A percentile compares a stretch with the other conserved stretches of the same genome.
These are phyloP conservation scores for Peziza echinospora DNA, from an alignment of 495 filamentous ascomycete species.

Conservation along the genomic window DNA sequence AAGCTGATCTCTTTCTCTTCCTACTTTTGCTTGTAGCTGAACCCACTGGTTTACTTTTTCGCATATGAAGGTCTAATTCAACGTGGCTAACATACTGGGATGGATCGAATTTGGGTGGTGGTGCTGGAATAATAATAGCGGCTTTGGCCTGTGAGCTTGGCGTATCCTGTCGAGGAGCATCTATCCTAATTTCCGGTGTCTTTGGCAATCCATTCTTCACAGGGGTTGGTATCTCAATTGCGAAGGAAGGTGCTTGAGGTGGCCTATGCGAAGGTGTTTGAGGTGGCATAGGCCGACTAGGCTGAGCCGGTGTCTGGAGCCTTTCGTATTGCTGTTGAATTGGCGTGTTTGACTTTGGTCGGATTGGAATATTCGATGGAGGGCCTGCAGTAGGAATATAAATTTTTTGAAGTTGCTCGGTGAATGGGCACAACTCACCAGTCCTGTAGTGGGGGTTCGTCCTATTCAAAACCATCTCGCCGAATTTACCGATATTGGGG, in stretches of 20 bases:
- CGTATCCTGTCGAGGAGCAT: not conserved
- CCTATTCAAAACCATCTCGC: slow-evolving; percentile 16
- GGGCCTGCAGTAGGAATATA: not conserved
- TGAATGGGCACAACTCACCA: no score
- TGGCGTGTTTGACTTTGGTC: not conserved
- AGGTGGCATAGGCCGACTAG: no score
- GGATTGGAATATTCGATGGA: not conserved
- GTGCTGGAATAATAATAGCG: slow-evolving; percentile 31
- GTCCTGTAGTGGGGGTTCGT: slow-evolving; percentile 2
- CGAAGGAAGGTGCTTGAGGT: not conserved
- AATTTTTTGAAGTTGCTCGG: no score
- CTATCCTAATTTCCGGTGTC: not conserved
- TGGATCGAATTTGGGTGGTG: slow-evolving; percentile 15
- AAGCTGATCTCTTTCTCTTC: slow-evolving; percentile 18
- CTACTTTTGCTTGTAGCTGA: slow-evolving; percentile 11
- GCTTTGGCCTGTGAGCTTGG: slow-evolving; percentile 43
- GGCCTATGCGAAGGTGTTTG: not conserved
- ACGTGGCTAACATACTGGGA: slow-evolving; percentile 20
- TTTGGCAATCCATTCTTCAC: not conserved
- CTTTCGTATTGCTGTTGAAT: not conserved
- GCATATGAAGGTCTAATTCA: slow-evolving; percentile 18
- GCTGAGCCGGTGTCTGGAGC: no score
- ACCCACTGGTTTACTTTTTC: slow-evolving; percentile 9
- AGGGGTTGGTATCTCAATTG: not conserved
- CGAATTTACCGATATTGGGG: slow-evolving; percentile 16